These are phyloP conservation scores for Heritiera littoralis DNA, from an alignment of 345 rosid species.

Conservation along the genomic window DNA sequence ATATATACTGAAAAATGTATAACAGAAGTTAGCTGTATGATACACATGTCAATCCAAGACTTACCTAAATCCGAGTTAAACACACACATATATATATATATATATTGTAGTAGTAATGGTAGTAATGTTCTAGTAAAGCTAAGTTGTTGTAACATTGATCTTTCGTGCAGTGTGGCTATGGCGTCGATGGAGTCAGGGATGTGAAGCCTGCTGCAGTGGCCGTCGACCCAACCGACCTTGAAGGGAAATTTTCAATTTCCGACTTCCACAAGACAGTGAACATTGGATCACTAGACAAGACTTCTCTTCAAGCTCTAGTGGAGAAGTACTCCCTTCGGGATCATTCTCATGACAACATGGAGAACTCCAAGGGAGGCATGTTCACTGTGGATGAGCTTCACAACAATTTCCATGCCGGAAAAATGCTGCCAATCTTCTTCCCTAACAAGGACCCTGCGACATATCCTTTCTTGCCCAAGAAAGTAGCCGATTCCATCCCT, in stretches of 20 bases:
- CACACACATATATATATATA: too few relatives aligned
- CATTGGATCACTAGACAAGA: neutral
- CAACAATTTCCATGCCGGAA: conserved; percentile 34
- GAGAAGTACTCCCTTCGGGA: neutral
- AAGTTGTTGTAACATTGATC: neutral
- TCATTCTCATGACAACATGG: conserved; percentile 17
- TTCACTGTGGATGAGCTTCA: neutral
- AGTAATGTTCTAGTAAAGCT: too few relatives aligned
- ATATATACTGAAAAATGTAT: too few relatives aligned
- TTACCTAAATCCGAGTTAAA: too few relatives aligned
- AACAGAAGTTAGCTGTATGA: too few relatives aligned
- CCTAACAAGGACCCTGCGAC: conserved; percentile 32
- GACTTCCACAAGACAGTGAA: conserved; percentile 3
- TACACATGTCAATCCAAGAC: too few relatives aligned
- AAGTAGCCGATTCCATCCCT: conserved; percentile 20
- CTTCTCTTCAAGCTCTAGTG: neutral
- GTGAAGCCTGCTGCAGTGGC: neutral
- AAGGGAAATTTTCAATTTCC: neutral
- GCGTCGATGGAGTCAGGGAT: neutral
- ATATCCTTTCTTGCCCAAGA: conserved; percentile 41
- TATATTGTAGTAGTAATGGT: too few relatives aligned
- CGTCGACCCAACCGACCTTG: neutral
- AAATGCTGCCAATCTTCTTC: conserved; percentile 30
- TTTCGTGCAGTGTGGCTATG: conserved; percentile 5
- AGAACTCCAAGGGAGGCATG: neutral